Conservation (phyloP, 306 rosid genomes). For the Chamaecrista fasciculata region DNA sequence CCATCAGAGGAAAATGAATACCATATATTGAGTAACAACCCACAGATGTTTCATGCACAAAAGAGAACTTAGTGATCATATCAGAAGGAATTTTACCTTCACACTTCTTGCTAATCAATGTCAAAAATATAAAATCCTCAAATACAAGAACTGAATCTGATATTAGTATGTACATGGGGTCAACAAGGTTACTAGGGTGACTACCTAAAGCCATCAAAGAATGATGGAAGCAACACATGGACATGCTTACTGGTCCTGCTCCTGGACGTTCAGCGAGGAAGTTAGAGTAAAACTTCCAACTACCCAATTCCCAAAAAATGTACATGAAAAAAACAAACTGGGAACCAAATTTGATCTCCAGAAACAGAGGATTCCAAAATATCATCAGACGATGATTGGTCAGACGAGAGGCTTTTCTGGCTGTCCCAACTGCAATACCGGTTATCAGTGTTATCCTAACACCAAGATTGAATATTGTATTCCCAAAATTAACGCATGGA, state of each 20-base stretch:
- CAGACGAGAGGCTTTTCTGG: not conserved
- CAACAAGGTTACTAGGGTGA: not conserved
- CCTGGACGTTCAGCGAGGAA: slow-evolving; percentile 22
- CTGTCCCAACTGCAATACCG: not conserved
- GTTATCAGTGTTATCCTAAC: not conserved
- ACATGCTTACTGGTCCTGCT: slow-evolving; percentile 25
- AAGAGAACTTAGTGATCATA: not conserved
- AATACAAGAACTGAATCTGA: not conserved
- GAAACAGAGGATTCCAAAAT: not conserved
- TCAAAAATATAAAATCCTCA: slow-evolving; percentile 2
- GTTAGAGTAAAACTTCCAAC: not conserved
- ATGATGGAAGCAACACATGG: slow-evolving; percentile 32
- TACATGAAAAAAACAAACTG: slow-evolving; percentile 19
- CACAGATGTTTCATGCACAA: too few species aligned
- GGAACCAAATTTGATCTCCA: not conserved
- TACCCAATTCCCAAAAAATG: slow-evolving; percentile 15
- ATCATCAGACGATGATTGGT: slow-evolving; percentile 49
- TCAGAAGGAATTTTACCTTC: not conserved
- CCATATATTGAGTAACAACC: not conserved
- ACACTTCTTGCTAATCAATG: slow-evolving; percentile 2
- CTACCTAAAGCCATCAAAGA: slow-evolving; percentile 48
- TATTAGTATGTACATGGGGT: slow-evolving; percentile 39
- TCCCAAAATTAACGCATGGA: slow-evolving; percentile 66
- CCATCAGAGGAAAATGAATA: not conserved
- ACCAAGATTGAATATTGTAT: not conserved